Base-by-base conservation (phyloP, 2,329 filamentous ascomycete species). In the Cadophora sp. region DNA sequence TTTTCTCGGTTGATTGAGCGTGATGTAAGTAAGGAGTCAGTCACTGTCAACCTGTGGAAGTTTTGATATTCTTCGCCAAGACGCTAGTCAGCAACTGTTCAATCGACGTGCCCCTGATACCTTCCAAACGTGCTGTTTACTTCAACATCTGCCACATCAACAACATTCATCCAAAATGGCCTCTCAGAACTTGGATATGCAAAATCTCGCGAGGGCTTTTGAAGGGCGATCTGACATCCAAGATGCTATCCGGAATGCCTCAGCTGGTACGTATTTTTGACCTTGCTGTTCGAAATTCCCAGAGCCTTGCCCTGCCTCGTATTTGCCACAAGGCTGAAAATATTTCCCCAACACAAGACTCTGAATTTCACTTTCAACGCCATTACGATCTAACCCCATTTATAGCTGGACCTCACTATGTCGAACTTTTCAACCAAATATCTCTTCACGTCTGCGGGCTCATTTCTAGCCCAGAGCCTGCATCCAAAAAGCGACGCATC, bases 361-460 rank as follows among this genome's bases (percentile, higher is more conserved):
- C 55, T 53, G 41, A 8, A 55, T 63, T 36, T 59, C 41, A 39
- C 24, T 16, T 11, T 8, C 7, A 36, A 18, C 39, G 33, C 30
- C 24, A 3, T 33, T 20, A 7, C 18, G 11, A 59, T 11, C 60
- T 67, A 53, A 67, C 41, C 9, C 33, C 1, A 27, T 27, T 13
- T 51, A 55, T 39, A 76, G 75, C 68, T 59, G 73, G 71, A 14
- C 71, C 73, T 33, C 70, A 73, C 47, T 77, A 76, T 27, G 71
- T 76, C 50, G 77, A 77, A 68, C 69, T 78, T 6, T 78, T 78
- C 67, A 78, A 78, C 62, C 71, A 77, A 53, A 78, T 78, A 39
- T 76, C 76, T 16, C 62, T 71, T 9, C 70, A 77, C 61, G 65
- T 78, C 59, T 71, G 70, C 53, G 68, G 56, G 22, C 61, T 73